Evolutionary conservation across 2,329 filamentous ascomycete genomes (phyloP).

Genomic region (Plenodomus biglobosus): DNA sequence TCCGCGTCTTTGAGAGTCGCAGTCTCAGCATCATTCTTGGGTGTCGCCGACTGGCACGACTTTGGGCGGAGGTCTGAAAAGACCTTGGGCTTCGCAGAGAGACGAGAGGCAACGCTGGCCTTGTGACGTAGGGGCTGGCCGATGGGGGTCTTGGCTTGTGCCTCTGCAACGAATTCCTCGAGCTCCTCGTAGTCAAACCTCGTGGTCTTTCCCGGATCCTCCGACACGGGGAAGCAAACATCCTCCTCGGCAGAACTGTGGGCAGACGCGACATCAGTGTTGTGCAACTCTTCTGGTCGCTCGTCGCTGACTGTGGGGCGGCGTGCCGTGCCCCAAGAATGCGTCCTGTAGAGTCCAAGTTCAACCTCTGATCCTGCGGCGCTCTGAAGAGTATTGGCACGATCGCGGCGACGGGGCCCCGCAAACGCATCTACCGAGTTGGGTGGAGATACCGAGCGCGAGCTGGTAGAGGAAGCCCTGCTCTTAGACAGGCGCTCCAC

Average conservation of each 20-base stretch:
- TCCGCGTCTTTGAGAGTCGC: constrained; percentile 33
- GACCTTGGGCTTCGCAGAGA: constrained; percentile 56
- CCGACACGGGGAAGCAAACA: constrained; percentile 80
- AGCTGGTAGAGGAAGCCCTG: constrained; percentile 54
- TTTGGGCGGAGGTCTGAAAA: constrained; percentile 64
- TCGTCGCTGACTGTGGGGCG: constrained; percentile 62
- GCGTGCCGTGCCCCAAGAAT: constrained; percentile 67
- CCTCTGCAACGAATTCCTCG: constrained; percentile 80
- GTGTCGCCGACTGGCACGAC: constrained; percentile 34
- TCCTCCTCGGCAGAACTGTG: constrained; percentile 79
- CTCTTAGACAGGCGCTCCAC: constrained; percentile 45
- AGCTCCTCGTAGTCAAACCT: constrained; percentile 91
- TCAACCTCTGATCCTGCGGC: constrained; percentile 54
- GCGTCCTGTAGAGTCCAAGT: constrained; percentile 66
- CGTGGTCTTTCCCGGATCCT: constrained; percentile 73
- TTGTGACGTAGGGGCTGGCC: constrained; percentile 46
- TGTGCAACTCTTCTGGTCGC: constrained; percentile 60
- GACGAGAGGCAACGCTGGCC: constrained; percentile 35
- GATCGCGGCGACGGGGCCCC: constrained; percentile 80
- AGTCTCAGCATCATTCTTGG: constrained; percentile 42
- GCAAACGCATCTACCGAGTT: constrained; percentile 99
- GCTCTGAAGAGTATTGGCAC: constrained; percentile 68
- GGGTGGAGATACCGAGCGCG: constrained; percentile 78
- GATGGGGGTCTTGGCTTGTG: constrained; percentile 51
- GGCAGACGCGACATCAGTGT: constrained; percentile 62